Percentiles rank a stretch among this genome's conserved stretches.
phyloP scores from a whole-genome alignment of 163 green algal genomes.

The Scenedesmus sp. region DNA sequence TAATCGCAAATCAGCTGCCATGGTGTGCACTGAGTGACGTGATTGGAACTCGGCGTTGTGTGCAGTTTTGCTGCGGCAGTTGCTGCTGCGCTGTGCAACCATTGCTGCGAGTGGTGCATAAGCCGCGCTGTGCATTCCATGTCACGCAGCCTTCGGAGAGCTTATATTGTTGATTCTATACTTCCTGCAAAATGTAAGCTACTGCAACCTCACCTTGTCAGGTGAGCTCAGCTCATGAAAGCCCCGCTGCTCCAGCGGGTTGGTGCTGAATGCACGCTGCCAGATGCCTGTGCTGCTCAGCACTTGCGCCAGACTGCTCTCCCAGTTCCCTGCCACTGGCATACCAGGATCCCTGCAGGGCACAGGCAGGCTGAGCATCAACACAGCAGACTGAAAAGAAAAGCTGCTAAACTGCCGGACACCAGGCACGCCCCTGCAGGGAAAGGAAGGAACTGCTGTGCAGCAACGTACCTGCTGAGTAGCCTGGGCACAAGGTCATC shows the following conservation, averaged over 20 bases:
- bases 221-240: neutral
- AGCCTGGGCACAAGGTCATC: neutral
- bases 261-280: neutral
- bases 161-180: too few species aligned
- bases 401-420: neutral
- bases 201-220: neutral
- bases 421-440: neutral
- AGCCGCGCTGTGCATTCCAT: neutral
- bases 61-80: neutral
- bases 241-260: neutral
- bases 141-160: neutral
- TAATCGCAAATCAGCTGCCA: neutral
- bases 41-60: too few species aligned
- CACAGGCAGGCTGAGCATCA: neutral
- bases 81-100: neutral
- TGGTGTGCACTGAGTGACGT: neutral
- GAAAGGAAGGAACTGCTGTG: neutral
- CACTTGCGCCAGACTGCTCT: neutral
- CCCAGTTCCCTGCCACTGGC: neutral
- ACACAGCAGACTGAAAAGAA: neutral
- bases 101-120: neutral
- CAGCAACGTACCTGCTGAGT: neutral
- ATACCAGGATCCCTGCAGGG: neutral
- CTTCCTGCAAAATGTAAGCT: neutral
- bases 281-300: constrained; percentile 4